phyloP scores from a whole-genome alignment of 1,284 basidiomycete species.

The Malassezia globosa region DNA sequence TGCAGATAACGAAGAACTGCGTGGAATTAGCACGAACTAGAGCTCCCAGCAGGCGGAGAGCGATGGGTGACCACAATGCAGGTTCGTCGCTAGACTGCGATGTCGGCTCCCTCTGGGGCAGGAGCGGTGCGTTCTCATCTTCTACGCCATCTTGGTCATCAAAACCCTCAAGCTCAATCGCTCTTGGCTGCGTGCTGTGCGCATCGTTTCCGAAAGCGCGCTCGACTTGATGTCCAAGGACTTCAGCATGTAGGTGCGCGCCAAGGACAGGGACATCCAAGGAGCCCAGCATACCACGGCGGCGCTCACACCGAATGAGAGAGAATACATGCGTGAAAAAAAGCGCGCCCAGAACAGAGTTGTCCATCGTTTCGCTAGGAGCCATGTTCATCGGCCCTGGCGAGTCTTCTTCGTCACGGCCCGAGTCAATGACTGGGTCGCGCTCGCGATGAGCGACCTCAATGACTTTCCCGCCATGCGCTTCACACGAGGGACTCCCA shows the following conservation, averaged over 20 bases:
- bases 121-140: not conserved
- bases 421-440: not conserved
- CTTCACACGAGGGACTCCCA: not conserved
- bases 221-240: not conserved
- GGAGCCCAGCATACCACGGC: constrained; percentile 1
- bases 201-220: not conserved
- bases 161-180: no score
- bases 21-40: constrained; percentile 3
- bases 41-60: not conserved
- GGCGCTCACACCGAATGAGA: not conserved
- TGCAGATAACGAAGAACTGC: not conserved
- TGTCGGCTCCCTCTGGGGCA: not conserved
- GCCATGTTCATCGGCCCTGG: constrained; percentile 1
- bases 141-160: not conserved
- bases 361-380: not conserved
- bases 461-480: not conserved
- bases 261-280: constrained; percentile 11
- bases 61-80: not conserved
- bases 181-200: not conserved
- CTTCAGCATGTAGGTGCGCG: constrained; percentile 4
- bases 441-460: not conserved
- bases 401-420: not conserved
- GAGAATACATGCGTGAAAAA: constrained; percentile 5
- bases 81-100: not conserved
- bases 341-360: constrained; percentile 6